Conservation (phyloP, 164 flowering plant genomes). For the Brasenia schreberi region DNA sequence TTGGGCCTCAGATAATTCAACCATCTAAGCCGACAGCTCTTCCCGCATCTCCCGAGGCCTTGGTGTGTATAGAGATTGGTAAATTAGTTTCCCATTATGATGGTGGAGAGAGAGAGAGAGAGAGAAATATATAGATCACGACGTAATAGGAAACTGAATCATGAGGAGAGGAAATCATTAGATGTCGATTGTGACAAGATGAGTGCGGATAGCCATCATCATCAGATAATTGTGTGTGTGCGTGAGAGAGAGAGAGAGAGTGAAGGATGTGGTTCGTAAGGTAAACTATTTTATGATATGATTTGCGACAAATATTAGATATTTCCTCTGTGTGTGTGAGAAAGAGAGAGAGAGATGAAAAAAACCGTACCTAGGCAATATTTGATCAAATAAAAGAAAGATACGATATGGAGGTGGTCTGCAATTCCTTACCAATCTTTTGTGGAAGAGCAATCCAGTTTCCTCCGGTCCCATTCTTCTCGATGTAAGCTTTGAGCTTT, state of each 20-base stretch:
- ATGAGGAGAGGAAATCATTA: not conserved
- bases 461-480: conserved; percentile 58
- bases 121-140: not conserved
- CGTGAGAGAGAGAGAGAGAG: not conserved
- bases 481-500: conserved; percentile 59
- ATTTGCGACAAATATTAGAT: too few species aligned
- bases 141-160: not conserved
- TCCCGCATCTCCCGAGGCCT: conserved; percentile 85
- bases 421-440: conserved; percentile 39
- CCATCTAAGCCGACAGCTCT: conserved; percentile 87
- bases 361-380: not conserved
- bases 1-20: conserved; percentile 79
- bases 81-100: not conserved
- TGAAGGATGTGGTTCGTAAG: too few species aligned
- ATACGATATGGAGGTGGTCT: not conserved
- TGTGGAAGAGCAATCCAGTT: conserved; percentile 93
- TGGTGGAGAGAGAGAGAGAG: not conserved
- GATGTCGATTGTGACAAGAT: not conserved
- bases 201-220: too few species aligned
- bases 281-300: too few species aligned
- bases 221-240: not conserved
- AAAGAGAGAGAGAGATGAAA: not conserved
- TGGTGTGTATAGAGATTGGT: not conserved
- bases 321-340: not conserved
- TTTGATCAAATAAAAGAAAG: not conserved